Evolutionary conservation across 305 asterid species (phyloP).

Genomic region (Fraxinus platypoda): DNA sequence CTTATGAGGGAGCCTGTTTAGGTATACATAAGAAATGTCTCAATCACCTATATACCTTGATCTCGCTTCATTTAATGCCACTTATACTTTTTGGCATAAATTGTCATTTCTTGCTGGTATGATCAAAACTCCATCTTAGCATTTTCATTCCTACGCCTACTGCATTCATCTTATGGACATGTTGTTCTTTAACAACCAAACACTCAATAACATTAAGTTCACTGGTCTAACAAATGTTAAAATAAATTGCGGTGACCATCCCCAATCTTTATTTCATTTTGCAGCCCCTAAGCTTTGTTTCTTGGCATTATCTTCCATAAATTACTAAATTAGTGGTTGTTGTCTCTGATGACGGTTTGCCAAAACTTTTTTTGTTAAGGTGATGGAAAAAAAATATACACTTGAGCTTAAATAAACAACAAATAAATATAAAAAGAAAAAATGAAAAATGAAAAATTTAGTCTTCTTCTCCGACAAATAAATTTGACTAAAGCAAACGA

Average conservation of each 20-base stretch:
- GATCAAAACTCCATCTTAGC: neutral
- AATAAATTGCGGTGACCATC: neutral
- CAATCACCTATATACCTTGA: neutral
- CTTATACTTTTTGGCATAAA: neutral
- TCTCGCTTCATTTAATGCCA: neutral
- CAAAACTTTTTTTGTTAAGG: neutral
- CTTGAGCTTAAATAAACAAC: neutral
- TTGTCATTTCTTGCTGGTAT: neutral
- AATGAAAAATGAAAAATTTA: too few relatives aligned
- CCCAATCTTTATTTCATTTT: neutral
- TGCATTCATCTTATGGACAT: neutral
- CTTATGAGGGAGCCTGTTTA: neutral
- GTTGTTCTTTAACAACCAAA: neutral
- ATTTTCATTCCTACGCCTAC: neutral
- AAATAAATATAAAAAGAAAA: neutral
- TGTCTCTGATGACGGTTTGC: neutral
- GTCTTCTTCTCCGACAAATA: neutral
- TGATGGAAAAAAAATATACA: neutral
- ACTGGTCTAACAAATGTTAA: neutral
- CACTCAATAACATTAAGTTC: neutral
- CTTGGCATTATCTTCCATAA: neutral
- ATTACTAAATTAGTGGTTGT: neutral
- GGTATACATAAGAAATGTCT: neutral
- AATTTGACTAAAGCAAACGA: neutral
- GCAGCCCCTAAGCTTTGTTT: neutral